phyloP scores from a whole-genome alignment of 1,284 basidiomycete genomes.

The Sanguinoderma infundibulare region DNA sequence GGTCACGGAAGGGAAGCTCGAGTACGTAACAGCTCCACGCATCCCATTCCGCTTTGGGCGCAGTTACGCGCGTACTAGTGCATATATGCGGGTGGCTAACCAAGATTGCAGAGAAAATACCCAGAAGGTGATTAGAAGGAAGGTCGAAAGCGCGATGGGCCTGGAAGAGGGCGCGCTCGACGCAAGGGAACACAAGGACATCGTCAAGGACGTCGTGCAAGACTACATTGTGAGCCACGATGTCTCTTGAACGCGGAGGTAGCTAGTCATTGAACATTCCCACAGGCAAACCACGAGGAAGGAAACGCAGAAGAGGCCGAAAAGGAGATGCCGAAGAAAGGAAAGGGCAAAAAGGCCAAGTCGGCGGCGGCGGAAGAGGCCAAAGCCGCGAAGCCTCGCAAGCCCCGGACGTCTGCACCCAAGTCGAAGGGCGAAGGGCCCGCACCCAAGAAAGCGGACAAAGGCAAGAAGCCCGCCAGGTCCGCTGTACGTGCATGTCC shows the following conservation, averaged over 20 bases:
- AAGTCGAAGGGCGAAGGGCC: conserved; percentile 3
- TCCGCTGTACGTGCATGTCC: conserved; percentile 27
- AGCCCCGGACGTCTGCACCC: neutral
- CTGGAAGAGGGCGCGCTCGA: conserved; percentile 48
- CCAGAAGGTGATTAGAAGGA: conserved; percentile 48
- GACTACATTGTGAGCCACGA: conserved; percentile 43
- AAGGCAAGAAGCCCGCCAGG: conserved; percentile 20
- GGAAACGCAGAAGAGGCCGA: neutral
- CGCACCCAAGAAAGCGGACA: neutral
- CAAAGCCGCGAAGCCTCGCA: conserved; percentile 6
- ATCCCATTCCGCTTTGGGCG: too few relatives aligned
- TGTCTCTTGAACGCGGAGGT: neutral
- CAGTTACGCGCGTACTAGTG: neutral
- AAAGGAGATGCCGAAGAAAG: neutral
- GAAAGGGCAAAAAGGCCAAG: conserved; percentile 7
- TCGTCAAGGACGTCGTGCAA: conserved; percentile 46
- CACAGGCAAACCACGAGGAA: neutral
- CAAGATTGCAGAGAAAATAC: conserved; percentile 46
- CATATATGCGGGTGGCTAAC: neutral
- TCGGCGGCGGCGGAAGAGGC: neutral
- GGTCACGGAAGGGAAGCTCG: conserved; percentile 9
- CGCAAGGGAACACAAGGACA: conserved; percentile 44
- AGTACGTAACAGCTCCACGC: conserved; percentile 12
- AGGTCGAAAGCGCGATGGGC: conserved; percentile 46
- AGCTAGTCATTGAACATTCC: neutral